Conservation (phyloP, 768 basidiomycete genomes). For the Lactarius sp. region DNA sequence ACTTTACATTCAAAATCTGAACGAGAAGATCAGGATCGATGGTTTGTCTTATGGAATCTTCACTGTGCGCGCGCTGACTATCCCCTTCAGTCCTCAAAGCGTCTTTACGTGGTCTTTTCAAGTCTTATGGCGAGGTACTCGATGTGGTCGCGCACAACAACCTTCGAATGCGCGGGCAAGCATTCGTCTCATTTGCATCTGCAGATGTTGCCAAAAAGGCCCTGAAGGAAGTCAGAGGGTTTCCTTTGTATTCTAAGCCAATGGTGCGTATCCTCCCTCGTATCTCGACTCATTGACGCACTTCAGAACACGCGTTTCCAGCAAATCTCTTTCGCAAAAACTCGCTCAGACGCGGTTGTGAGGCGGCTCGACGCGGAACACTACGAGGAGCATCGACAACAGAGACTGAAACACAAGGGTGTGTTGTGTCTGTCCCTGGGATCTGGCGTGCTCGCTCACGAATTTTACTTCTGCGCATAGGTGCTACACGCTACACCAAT, state of each 20-base stretch:
- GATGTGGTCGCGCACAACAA: conserved; percentile 96
- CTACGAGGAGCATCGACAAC: conserved; percentile 71
- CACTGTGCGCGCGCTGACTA: conserved; percentile 18
- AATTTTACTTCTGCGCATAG: conserved; percentile 36
- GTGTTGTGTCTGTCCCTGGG: conserved; percentile 33
- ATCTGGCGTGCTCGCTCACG: conserved; percentile 6
- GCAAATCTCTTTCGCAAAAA: conserved; percentile 94
- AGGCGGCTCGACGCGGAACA: conserved; percentile 61
- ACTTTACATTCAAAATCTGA: conserved; percentile 92
- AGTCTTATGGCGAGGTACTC: conserved; percentile 86
- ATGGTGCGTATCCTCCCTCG: conserved; percentile 55
- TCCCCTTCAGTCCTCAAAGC: conserved; percentile 71
- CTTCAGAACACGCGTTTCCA: conserved; percentile 32
- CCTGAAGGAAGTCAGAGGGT: conserved; percentile 87
- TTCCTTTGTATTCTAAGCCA: conserved; percentile 94
- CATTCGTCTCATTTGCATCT: conserved; percentile 88
- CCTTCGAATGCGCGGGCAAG: conserved; percentile 96
- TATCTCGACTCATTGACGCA: neutral
- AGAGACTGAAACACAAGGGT: conserved; percentile 83
- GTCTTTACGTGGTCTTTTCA: conserved; percentile 84
- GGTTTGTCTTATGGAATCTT: conserved; percentile 38
- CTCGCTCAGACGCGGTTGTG: conserved; percentile 87
- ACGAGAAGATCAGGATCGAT: conserved; percentile 86
- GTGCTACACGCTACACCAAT: conserved; percentile 79
- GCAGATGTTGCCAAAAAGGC: conserved; percentile 82